Percentiles rank a stretch among this genome's conserved stretches.
These are phyloP conservation scores for Aspergillus pseudoglaucus DNA, from an alignment of 2,329 filamentous ascomycete species.

Conservation along the genomic window DNA sequence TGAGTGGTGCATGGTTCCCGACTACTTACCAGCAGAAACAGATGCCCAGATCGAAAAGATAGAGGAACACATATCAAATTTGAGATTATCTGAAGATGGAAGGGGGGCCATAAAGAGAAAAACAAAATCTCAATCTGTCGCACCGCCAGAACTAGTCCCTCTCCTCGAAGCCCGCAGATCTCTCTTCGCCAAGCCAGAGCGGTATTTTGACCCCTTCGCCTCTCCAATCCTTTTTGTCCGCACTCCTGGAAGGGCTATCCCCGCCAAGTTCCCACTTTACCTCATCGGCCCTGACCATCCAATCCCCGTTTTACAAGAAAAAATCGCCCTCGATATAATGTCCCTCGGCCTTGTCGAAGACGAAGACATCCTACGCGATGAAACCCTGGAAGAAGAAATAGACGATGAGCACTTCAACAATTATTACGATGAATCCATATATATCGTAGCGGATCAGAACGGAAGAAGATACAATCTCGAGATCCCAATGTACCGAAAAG, in stretches of 20 bases:
- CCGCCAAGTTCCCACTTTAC: conserved; percentile 27
- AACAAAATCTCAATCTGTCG: conserved; percentile 7
- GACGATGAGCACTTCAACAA: not conserved
- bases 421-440: too few relatives aligned
- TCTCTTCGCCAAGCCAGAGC: conserved; percentile 32
- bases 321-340: not conserved
- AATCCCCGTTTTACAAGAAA: conserved; percentile 21
- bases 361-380: not conserved
- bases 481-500: conserved; percentile 25
- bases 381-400: not conserved
- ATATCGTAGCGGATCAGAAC: too few relatives aligned
- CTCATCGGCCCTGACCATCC: conserved; percentile 28
- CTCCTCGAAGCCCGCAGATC: conserved; percentile 29
- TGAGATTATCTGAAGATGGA: not conserved
- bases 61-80: not conserved
- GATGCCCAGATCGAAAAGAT: not conserved
- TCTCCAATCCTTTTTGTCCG: conserved; percentile 39
- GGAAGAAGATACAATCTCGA: too few relatives aligned
- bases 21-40: not conserved
- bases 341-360: not conserved
- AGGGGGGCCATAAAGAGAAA: conserved; percentile 2
- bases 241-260: conserved; percentile 35
- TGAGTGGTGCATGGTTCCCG: conserved; percentile 28
- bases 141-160: conserved; percentile 27
- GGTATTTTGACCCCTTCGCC: conserved; percentile 40